Conservation (phyloP, 2,329 filamentous ascomycete genomes). For the Mollisiaceae sp. region DNA sequence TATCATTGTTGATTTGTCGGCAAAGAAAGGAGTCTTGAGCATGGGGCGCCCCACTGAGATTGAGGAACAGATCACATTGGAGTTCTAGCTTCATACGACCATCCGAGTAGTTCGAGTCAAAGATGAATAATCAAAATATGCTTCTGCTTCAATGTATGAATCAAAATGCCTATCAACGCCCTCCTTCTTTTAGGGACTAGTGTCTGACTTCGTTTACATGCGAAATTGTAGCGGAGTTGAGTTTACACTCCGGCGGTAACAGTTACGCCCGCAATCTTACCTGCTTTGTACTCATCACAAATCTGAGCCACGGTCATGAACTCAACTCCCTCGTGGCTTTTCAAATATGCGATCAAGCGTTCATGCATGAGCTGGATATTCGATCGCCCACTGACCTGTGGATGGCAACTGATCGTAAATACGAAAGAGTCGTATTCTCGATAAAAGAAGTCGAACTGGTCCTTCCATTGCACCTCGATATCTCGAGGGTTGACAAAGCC, state of each 20-base stretch:
- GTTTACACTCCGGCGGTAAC: not conserved
- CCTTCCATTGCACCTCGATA: constrained; percentile 7
- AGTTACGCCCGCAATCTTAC: constrained; percentile 2
- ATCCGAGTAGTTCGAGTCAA: not conserved
- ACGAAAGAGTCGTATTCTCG: constrained; percentile 1
- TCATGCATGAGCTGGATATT: constrained; percentile 9
- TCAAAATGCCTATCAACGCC: too few species aligned
- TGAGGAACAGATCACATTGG: not conserved
- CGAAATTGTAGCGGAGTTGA: too few species aligned
- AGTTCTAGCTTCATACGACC: not conserved
- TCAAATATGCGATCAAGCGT: constrained; percentile 6
- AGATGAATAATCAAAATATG: too few species aligned
- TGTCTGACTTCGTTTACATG: too few species aligned
- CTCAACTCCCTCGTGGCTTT: constrained; percentile 4
- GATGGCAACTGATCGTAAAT: constrained; percentile 7
- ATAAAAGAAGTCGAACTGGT: constrained; percentile 7
- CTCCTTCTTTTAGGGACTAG: too few species aligned
- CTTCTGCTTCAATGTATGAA: too few species aligned
- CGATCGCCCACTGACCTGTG: not conserved
- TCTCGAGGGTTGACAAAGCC: constrained; percentile 1
- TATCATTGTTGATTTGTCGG: not conserved
- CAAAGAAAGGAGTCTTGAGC: not conserved
- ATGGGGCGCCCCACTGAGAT: not conserved
- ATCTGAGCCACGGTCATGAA: constrained; percentile 5
- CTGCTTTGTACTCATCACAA: constrained; percentile 5